Evolutionary conservation across 2,329 filamentous ascomycete genomes (phyloP).

Genomic region (Fusarium euwallaceae): DNA sequence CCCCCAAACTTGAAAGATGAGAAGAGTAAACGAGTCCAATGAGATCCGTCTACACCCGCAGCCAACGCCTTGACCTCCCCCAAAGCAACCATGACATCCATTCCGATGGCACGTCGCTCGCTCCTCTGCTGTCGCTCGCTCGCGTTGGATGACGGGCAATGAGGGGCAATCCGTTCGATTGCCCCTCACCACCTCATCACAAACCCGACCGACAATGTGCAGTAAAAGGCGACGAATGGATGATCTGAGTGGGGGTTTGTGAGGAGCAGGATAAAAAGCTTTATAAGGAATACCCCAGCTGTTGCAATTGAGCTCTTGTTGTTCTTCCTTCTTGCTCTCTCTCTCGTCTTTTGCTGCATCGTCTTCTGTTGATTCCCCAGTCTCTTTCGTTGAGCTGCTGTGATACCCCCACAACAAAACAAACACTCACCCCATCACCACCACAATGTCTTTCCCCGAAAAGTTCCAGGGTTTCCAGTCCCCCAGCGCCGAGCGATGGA

Average conservation of each 20-base stretch:
- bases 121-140: not conserved
- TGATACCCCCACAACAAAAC: not conserved
- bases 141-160: not conserved
- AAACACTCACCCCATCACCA: not conserved
- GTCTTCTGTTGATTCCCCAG: not conserved
- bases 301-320: slow-evolving; percentile 16
- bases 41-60: slow-evolving; percentile 1
- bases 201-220: slow-evolving; percentile 17
- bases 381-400: not conserved
- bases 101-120: slow-evolving; percentile 11
- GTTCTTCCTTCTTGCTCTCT: slow-evolving; percentile 12
- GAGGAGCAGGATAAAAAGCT: slow-evolving; percentile 16
- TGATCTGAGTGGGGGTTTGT: slow-evolving; percentile 32
- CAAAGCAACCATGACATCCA: slow-evolving; percentile 18
- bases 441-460: slow-evolving; percentile 67
- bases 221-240: slow-evolving; percentile 22
- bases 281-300: slow-evolving; percentile 29
- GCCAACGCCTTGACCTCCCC: slow-evolving; percentile 16
- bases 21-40: not conserved
- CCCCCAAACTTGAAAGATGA: slow-evolving; percentile 38
- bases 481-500: slow-evolving; percentile 65
- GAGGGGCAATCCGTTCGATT: not conserved
- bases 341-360: slow-evolving; percentile 1
- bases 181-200: slow-evolving; percentile 33
- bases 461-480: slow-evolving; percentile 74